Percentiles rank a stretch among this genome's conserved stretches.
Evolutionary conservation across 192 early-diverging fungal genomes (phyloP).

Genomic region (Coemansia sp.): DNA sequence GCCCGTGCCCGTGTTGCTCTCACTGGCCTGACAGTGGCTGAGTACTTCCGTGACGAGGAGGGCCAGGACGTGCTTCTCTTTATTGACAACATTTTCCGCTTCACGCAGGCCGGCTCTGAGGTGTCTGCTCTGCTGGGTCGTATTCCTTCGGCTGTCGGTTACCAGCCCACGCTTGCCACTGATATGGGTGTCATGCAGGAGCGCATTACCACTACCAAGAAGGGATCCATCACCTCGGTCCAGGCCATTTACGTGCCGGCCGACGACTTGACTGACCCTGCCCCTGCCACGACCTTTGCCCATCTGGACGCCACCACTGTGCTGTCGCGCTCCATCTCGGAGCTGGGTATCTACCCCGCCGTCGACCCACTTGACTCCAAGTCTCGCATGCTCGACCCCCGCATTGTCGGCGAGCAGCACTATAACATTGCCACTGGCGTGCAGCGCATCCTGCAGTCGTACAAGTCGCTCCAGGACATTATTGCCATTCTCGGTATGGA

Average conservation of each 20-base stretch:
- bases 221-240: slow-evolving; percentile 99
- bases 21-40: slow-evolving; percentile 96
- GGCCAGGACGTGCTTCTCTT: slow-evolving; percentile 99
- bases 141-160: slow-evolving; percentile 99
- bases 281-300: slow-evolving; percentile 97
- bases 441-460: slow-evolving; percentile 96
- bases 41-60: slow-evolving; percentile 99
- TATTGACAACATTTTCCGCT: slow-evolving; percentile 99
- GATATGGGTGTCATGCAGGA: slow-evolving; percentile 99
- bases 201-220: slow-evolving; percentile 99
- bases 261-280: slow-evolving; percentile 99
- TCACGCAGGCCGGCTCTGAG: slow-evolving; percentile 99
- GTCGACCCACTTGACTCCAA: slow-evolving; percentile 98
- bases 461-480: slow-evolving; percentile 99
- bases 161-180: slow-evolving; percentile 97
- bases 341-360: slow-evolving; percentile 99
- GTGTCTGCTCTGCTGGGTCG: slow-evolving; percentile 98
- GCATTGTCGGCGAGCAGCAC: slow-evolving; percentile 93
- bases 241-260: slow-evolving; percentile 98
- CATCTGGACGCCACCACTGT: slow-evolving; percentile 99
- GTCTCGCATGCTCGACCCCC: slow-evolving; percentile 96
- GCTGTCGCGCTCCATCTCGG: slow-evolving; percentile 96
- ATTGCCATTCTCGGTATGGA: slow-evolving; percentile 99
- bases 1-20: slow-evolving; percentile 98
- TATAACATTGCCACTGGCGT: slow-evolving; percentile 90